Conservation (phyloP, 140 eudicot species). For the Anethum foeniculum region DNA sequence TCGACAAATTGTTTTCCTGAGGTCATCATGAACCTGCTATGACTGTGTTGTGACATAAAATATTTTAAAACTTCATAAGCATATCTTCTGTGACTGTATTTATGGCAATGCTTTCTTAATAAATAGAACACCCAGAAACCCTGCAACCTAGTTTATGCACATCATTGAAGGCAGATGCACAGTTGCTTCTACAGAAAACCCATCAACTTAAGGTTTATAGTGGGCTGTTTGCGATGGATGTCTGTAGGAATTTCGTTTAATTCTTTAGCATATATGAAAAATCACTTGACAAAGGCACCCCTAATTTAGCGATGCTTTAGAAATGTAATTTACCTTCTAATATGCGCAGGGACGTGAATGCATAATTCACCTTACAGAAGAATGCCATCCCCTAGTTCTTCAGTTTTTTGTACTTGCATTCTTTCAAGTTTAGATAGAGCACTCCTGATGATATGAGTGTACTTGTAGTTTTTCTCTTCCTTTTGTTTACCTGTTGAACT, state of each 20-base stretch:
- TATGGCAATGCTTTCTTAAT: not conserved
- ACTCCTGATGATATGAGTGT: not conserved
- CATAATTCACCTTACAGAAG: not conserved
- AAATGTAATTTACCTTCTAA: not conserved
- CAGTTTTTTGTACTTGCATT: not conserved
- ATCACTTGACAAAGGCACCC: not conserved
- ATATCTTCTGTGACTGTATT: not conserved
- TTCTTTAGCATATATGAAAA: not conserved
- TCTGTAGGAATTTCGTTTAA: not conserved
- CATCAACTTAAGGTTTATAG: not conserved
- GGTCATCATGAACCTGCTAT: constrained; percentile 33
- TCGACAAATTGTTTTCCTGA: constrained; percentile 28
- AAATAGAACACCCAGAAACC: not conserved
- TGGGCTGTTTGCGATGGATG: not conserved
- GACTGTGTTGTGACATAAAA: not conserved
- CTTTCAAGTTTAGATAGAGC: not conserved
- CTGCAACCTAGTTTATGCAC: not conserved
- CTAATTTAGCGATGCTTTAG: not conserved
- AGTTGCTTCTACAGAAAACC: not conserved
- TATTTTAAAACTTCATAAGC: not conserved
- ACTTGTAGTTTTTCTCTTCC: not conserved
- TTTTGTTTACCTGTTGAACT: not conserved
- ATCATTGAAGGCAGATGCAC: not conserved
- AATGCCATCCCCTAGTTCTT: not conserved
- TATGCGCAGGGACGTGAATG: not conserved